A percentile compares a stretch with the other conserved stretches of the same genome.
Evolutionary conservation across 805 yeast species (phyloP).

Genomic region (Yueomyces sp.): DNA sequence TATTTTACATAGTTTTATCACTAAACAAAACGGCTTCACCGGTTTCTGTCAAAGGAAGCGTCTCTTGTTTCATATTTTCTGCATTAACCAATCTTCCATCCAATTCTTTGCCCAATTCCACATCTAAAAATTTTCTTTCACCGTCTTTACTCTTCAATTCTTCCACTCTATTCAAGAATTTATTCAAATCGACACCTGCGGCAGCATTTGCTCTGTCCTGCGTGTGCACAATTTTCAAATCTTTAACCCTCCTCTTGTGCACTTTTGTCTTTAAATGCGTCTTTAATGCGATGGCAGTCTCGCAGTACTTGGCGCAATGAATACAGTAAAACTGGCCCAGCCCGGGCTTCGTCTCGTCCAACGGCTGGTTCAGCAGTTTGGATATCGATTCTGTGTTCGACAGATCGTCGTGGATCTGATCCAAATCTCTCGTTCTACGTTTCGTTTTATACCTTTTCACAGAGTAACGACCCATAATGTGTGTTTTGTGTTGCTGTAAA

Average conservation of each 20-base stretch:
- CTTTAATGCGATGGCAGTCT: conserved; percentile 57
- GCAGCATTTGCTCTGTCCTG: conserved; percentile 87
- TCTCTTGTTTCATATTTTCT: too few species aligned
- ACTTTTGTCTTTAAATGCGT: conserved; percentile 63
- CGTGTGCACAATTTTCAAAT: conserved; percentile 69
- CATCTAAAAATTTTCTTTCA: too few species aligned
- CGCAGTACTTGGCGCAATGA: conserved; percentile 88
- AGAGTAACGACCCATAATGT: conserved; percentile 70
- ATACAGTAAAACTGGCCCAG: conserved; percentile 89
- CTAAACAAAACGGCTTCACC: too few species aligned
- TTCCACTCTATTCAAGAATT: conserved; percentile 52
- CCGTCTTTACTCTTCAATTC: conserved; percentile 37
- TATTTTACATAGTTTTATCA: too few species aligned
- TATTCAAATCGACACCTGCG: conserved; percentile 60
- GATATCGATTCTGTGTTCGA: conserved; percentile 48
- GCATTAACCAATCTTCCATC: too few species aligned
- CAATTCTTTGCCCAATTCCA: too few species aligned
- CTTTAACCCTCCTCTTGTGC: conserved; percentile 79
- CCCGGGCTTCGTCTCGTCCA: conserved; percentile 87
- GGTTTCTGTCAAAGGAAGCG: too few species aligned
- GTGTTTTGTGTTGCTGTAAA: background rate
- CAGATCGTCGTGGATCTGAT: conserved; percentile 67
- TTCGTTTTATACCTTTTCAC: conserved; percentile 82
- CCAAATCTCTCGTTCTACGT: conserved; percentile 75
- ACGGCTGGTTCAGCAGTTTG: conserved; percentile 61